Percentiles rank a stretch among this genome's conserved stretches.
phyloP scores from a whole-genome alignment of 1,139 yeast genomes.

The Lodderomyces beijingensis region DNA sequence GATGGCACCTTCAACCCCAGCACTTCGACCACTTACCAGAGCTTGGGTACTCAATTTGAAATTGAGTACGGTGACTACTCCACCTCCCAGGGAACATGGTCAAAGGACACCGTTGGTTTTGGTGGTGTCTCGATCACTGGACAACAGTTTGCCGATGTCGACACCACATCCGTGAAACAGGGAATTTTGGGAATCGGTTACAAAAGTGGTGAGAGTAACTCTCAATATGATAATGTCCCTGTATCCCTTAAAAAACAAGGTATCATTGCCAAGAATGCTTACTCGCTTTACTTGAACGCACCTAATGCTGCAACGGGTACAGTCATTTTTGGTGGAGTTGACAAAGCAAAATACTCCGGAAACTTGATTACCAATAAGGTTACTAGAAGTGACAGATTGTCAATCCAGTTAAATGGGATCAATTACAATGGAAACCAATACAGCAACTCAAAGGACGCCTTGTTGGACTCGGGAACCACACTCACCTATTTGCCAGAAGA shows the following conservation, averaged over 20 bases:
- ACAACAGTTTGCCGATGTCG: conserved; percentile 18
- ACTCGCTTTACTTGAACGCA: conserved; percentile 30
- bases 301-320: conserved; percentile 20
- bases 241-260: conserved; percentile 35
- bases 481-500: conserved; percentile 21
- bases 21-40: conserved; percentile 7
- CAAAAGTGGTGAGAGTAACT: conserved; percentile 11
- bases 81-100: conserved; percentile 51
- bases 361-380: conserved; percentile 13
- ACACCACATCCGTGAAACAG: conserved; percentile 8
- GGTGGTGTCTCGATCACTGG: conserved; percentile 11
- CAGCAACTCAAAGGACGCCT: conserved; percentile 1
- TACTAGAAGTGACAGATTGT: conserved; percentile 4
- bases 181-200: conserved; percentile 22
- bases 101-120: conserved; percentile 31
- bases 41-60: conserved; percentile 7
- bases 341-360: conserved; percentile 23
- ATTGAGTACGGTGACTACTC: conserved; percentile 13
- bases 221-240: conserved; percentile 29
- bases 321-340: conserved; percentile 29
- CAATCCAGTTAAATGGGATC: conserved; percentile 4
- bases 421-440: conserved; percentile 3
- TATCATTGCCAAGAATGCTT: conserved; percentile 37
- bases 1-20: conserved; percentile 8
- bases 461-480: conserved; percentile 27